These are phyloP conservation scores for Microglena sp. DNA, from an alignment of 139 green algal species.

Conservation along the genomic window DNA sequence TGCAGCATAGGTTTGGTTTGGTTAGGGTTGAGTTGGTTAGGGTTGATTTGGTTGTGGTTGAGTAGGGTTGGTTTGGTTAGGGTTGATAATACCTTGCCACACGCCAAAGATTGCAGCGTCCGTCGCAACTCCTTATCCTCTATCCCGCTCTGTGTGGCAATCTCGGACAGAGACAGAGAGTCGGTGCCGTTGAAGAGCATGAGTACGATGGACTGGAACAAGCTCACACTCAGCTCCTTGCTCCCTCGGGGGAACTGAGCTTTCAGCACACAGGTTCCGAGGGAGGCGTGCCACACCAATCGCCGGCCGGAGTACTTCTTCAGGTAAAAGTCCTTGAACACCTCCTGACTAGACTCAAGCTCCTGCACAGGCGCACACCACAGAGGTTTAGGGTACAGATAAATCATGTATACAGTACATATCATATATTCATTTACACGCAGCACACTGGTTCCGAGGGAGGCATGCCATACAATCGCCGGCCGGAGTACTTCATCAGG, in stretches of 20 bases:
- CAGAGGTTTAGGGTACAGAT: too few relatives aligned
- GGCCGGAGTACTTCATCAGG: conserved; percentile 82
- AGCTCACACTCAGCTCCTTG: conserved; percentile 89
- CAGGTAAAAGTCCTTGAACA: conserved; percentile 90
- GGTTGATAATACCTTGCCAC: conserved; percentile 82
- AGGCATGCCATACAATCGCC: conserved; percentile 88
- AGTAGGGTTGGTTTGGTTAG: too few relatives aligned
- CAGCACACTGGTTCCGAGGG: conserved; percentile 74
- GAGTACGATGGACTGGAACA: conserved; percentile 63
- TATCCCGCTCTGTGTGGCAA: conserved; percentile 16
- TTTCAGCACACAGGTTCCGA: conserved; percentile 72
- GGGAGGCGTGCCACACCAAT: conserved; percentile 85
- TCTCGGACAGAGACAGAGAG: conserved; percentile 36
- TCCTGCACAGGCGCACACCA: conserved; percentile 47
- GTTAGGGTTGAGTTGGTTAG: too few relatives aligned
- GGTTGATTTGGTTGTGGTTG: too few relatives aligned
- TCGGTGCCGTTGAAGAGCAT: conserved; percentile 90
- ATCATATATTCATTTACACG: too few relatives aligned
- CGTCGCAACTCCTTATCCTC: conserved; percentile 83
- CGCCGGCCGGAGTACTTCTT: conserved; percentile 83
- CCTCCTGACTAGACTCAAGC: conserved; percentile 48
- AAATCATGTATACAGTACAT: too few relatives aligned
- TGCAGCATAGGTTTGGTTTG: too few relatives aligned
- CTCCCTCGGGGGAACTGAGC: conserved; percentile 62
- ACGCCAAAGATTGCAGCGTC: conserved; percentile 84